These are phyloP conservation scores for Sporothrix mexicana DNA, from an alignment of 2,329 filamentous ascomycete species.

Conservation along the genomic window DNA sequence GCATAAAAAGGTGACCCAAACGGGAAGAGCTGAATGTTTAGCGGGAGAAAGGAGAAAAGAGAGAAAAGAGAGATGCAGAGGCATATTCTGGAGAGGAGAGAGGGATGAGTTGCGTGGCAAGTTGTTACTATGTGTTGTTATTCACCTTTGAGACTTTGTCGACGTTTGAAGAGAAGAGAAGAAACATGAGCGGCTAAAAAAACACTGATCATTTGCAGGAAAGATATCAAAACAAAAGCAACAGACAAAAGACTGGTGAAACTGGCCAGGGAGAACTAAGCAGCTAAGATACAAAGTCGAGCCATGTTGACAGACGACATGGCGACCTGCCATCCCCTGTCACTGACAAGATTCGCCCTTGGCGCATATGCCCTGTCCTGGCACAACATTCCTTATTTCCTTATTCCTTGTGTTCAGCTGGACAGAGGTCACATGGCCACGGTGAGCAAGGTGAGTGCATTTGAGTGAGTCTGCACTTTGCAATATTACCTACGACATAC, in stretches of 20 bases:
- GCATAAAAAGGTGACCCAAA: conserved; percentile 15
- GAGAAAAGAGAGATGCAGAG: neutral
- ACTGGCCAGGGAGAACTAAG: neutral
- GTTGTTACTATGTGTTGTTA: too few relatives aligned
- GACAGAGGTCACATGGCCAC: neutral
- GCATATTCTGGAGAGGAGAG: neutral
- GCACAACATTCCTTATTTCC: neutral
- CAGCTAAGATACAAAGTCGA: neutral
- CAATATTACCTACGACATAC: too few relatives aligned
- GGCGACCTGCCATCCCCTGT: neutral
- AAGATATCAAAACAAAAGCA: too few relatives aligned
- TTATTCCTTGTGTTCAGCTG: neutral
- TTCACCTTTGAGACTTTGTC: too few relatives aligned
- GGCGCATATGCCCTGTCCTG: conserved; percentile 8
- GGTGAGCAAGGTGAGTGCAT: conserved; percentile 6
- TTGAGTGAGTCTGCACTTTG: neutral
- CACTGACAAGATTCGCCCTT: neutral
- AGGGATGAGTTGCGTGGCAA: neutral
- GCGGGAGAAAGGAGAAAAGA: neutral
- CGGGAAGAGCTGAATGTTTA: conserved; percentile 20
- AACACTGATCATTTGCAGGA: too few relatives aligned
- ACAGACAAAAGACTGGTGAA: neutral
- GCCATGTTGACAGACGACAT: neutral
- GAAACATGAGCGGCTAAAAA: too few relatives aligned
- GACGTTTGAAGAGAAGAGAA: too few relatives aligned